Percentiles rank a stretch among this genome's conserved stretches.
phyloP scores from a whole-genome alignment of 2,329 filamentous ascomycete genomes.

The Ceratocystis colombiana region DNA sequence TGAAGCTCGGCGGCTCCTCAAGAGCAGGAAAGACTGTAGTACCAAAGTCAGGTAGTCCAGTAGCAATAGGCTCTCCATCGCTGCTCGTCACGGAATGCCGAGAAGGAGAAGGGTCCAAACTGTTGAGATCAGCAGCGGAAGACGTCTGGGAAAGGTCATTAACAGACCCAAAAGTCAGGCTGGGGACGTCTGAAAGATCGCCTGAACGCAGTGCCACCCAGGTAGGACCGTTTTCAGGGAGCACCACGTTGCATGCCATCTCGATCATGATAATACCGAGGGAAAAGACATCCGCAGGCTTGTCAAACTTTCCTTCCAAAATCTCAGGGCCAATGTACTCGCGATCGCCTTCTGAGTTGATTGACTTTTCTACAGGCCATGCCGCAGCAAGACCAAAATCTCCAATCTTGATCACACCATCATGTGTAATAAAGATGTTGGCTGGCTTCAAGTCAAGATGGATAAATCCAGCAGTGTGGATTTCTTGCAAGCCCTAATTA shows the following conservation, averaged over 20 bases:
- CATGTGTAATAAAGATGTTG: slow-evolving; percentile 71
- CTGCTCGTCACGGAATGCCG: slow-evolving; percentile 12
- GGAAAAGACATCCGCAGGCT: slow-evolving; percentile 86
- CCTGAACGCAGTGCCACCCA: slow-evolving; percentile 86
- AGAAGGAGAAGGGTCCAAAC: slow-evolving; percentile 13
- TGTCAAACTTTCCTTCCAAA: slow-evolving; percentile 74
- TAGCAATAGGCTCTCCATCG: slow-evolving; percentile 9
- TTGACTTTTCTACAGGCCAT: slow-evolving; percentile 64
- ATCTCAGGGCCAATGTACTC: slow-evolving; percentile 95
- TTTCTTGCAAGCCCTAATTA: slow-evolving; percentile 69
- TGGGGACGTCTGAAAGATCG: slow-evolving; percentile 80
- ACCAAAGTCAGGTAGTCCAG: slow-evolving; percentile 32
- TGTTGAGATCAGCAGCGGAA: slow-evolving; percentile 4
- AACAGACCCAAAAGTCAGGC: slow-evolving; percentile 69
- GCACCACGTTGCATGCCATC: slow-evolving; percentile 83
- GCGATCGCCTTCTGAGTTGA: slow-evolving; percentile 87
- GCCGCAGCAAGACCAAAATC: slow-evolving; percentile 74
- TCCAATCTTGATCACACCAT: slow-evolving; percentile 72
- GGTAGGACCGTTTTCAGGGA: slow-evolving; percentile 82
- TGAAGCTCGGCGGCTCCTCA: slow-evolving; percentile 67
- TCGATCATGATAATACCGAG: slow-evolving; percentile 91
- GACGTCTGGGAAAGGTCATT: slow-evolving; percentile 43
- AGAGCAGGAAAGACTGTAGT: slow-evolving; percentile 42
- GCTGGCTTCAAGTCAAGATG: slow-evolving; percentile 79
- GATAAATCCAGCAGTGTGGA: slow-evolving; percentile 79